phyloP scores from a whole-genome alignment of 257 asterid genomes.

The Jasminum sambac region DNA sequence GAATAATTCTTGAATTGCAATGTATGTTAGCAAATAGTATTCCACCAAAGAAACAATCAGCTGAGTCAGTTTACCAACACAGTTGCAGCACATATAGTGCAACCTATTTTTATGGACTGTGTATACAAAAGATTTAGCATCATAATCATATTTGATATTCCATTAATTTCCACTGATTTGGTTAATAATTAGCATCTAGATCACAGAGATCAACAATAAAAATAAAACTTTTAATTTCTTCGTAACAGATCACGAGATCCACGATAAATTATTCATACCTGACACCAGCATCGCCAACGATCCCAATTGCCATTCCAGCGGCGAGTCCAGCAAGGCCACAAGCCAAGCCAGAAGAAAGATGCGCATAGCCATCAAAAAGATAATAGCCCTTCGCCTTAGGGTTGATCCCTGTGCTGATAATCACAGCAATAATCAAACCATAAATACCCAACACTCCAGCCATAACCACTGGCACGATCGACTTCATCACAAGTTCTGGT shows the following conservation, averaged over 20 bases:
- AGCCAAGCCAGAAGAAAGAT: slow-evolving; percentile 76
- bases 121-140: not conserved
- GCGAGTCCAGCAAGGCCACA: slow-evolving; percentile 87
- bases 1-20: not conserved
- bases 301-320: slow-evolving; percentile 89
- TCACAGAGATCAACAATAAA: not conserved
- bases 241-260: not conserved
- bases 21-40: not conserved
- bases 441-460: slow-evolving; percentile 91
- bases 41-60: not conserved
- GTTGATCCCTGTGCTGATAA: slow-evolving; percentile 79
- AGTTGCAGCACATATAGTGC: not conserved
- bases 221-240: not conserved
- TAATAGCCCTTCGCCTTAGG: slow-evolving; percentile 78
- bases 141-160: not conserved
- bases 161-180: not conserved
- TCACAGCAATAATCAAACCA: slow-evolving; percentile 81
- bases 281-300: slow-evolving; percentile 90
- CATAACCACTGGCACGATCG: slow-evolving; percentile 86
- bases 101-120: too few species aligned
- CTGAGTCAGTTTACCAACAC: not conserved
- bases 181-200: not conserved
- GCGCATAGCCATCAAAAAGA: slow-evolving; percentile 85
- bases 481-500: slow-evolving; percentile 85
- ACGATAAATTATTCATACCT: slow-evolving; percentile 40